A percentile compares a stretch with the other conserved stretches of the same genome.
Conservation (phyloP, 345 rosid genomes). For the Fremontodendron californicum region DNA sequence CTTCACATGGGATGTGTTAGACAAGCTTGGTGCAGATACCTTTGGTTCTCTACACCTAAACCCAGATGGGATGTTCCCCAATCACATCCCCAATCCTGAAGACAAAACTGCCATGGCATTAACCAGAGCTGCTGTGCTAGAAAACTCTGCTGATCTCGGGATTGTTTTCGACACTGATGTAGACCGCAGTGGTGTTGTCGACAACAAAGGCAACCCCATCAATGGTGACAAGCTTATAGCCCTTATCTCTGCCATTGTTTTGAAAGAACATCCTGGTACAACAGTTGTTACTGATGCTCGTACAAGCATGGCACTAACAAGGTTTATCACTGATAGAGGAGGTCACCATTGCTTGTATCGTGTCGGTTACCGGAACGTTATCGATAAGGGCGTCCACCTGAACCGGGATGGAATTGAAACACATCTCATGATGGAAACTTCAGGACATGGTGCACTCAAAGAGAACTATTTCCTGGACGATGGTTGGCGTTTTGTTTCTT, state of each 20-base stretch:
- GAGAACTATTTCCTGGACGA: constrained; percentile 92
- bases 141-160: constrained; percentile 78
- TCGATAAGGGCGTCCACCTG: constrained; percentile 80
- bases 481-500: constrained; percentile 32
- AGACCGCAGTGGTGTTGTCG: constrained; percentile 90
- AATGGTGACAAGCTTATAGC: constrained; percentile 91
- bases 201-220: constrained; percentile 69
- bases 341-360: constrained; percentile 85
- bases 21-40: constrained; percentile 89
- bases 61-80: constrained; percentile 92
- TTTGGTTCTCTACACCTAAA: constrained; percentile 78
- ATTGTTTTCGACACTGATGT: constrained; percentile 95
- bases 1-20: constrained; percentile 82
- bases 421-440: constrained; percentile 96
- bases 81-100: constrained; percentile 92
- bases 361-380: constrained; percentile 89
- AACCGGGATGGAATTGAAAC: constrained; percentile 72
- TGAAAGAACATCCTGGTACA: constrained; percentile 77
- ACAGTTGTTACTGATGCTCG: constrained; percentile 87
- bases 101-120: constrained; percentile 83
- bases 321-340: constrained; percentile 65
- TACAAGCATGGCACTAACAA: constrained; percentile 74
- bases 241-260: constrained; percentile 74
- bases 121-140: constrained; percentile 71
- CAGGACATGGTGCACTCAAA: constrained; percentile 92